Conservation (phyloP, 352 stramenopile species). For the Globisporangium perplexum region DNA sequence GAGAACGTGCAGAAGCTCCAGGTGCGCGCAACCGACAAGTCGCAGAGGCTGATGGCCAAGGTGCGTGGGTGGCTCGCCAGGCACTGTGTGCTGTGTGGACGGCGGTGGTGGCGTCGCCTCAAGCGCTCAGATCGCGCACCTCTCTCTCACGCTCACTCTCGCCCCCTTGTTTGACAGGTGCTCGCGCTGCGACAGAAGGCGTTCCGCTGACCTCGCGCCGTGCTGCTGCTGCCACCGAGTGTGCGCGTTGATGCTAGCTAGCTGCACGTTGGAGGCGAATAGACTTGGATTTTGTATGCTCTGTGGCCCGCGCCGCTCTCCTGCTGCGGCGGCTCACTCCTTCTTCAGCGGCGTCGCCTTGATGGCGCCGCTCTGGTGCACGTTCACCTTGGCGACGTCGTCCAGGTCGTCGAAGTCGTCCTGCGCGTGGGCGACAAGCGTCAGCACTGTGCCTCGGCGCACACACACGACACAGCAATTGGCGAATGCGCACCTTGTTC, state of each 20-base stretch:
- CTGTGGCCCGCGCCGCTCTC: too few relatives aligned
- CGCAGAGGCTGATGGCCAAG: slow-evolving; percentile 61
- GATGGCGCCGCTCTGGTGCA: slow-evolving; percentile 66
- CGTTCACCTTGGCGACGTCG: slow-evolving; percentile 70
- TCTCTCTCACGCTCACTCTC: neutral
- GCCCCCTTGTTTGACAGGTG: slow-evolving; percentile 13
- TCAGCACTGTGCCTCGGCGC: neutral
- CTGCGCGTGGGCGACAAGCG: slow-evolving; percentile 14
- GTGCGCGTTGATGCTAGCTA: slow-evolving; percentile 5
- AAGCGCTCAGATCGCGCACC: neutral
- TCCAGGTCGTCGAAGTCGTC: slow-evolving; percentile 82
- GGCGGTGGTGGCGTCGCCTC: too few relatives aligned
- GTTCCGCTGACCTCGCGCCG: slow-evolving; percentile 23
- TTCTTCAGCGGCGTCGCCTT: slow-evolving; percentile 60
- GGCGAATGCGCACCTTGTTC: slow-evolving; percentile 45
- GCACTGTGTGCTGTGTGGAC: too few relatives aligned
- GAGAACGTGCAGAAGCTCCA: slow-evolving; percentile 68
- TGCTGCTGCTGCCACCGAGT: neutral
- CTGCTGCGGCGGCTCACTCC: slow-evolving; percentile 18
- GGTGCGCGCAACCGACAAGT: slow-evolving; percentile 45
- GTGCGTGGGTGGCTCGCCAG: too few relatives aligned
- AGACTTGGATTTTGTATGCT: neutral
- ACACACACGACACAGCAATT: neutral
- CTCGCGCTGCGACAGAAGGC: slow-evolving; percentile 36
- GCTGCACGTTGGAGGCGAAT: neutral